Percentiles rank a stretch among this genome's conserved stretches.
Conservation (phyloP, 1,284 basidiomycete species). For the Xanthoconium separans region DNA sequence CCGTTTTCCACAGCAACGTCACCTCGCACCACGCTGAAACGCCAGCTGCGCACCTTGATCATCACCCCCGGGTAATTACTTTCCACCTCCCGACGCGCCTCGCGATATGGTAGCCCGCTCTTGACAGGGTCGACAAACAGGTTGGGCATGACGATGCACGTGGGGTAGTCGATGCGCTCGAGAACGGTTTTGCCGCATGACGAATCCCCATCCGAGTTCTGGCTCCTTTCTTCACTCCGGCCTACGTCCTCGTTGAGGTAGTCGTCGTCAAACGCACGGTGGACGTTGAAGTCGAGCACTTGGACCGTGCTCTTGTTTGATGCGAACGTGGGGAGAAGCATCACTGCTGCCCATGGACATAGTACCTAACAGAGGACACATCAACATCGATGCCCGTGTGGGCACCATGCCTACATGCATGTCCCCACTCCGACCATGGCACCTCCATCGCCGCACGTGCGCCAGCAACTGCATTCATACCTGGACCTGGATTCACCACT, state of each 20-base stretch:
- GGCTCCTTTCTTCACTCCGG: too few relatives aligned
- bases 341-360: conserved; percentile 45
- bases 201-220: not conserved
- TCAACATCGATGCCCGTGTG: not conserved
- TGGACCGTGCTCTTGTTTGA: conserved; percentile 18
- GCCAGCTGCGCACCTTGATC: conserved; percentile 33
- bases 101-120: conserved; percentile 25
- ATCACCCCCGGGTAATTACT: conserved; percentile 33
- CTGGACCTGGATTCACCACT: too few relatives aligned
- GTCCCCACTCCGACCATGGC: conserved; percentile 50
- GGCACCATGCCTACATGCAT: conserved; percentile 16
- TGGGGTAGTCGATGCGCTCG: conserved; percentile 14
- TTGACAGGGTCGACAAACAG: conserved; percentile 25
- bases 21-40: too few relatives aligned
- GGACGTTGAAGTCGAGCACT: conserved; percentile 41
- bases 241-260: not conserved
- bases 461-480: too few relatives aligned
- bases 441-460: conserved; percentile 9
- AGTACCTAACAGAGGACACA: conserved; percentile 36
- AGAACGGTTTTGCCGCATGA: not conserved
- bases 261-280: not conserved
- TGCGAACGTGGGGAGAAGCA: conserved; percentile 22
- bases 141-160: conserved; percentile 12
- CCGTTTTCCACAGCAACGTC: conserved; percentile 5
- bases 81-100: conserved; percentile 10